A percentile compares a stretch with the other conserved stretches of the same genome.
phyloP scores from a whole-genome alignment of 1,284 basidiomycete species.

The Filobasidium uniguttulatum region DNA sequence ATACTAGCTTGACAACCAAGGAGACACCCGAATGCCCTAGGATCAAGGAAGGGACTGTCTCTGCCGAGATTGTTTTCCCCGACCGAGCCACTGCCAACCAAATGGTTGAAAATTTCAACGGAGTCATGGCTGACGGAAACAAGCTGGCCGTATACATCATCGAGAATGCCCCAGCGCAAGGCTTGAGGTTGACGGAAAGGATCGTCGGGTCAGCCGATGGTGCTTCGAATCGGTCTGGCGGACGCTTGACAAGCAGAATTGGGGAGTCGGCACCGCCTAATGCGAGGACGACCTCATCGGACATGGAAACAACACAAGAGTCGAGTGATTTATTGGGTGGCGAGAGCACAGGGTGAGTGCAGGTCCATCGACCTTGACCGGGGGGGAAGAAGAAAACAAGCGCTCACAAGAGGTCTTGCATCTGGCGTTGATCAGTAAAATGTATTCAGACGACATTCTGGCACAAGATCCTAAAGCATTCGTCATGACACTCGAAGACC shows the following conservation, averaged over 20 bases:
- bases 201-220: constrained; percentile 20
- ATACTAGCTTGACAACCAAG: constrained; percentile 40
- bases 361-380: not conserved
- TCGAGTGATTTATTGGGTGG: constrained; percentile 24
- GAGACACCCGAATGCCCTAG: constrained; percentile 21
- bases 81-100: constrained; percentile 48
- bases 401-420: not conserved
- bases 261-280: constrained; percentile 39
- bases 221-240: constrained; percentile 1
- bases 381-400: not conserved
- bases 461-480: constrained; percentile 53
- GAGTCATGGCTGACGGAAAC: constrained; percentile 66
- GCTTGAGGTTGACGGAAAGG: constrained; percentile 8
- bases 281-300: not conserved
- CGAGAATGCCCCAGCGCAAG: constrained; percentile 39
- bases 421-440: constrained; percentile 45
- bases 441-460: constrained; percentile 66
- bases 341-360: constrained; percentile 42
- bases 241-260: constrained; percentile 42
- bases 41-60: constrained; percentile 36
- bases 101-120: constrained; percentile 61
- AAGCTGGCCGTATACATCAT: constrained; percentile 52
- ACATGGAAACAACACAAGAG: not conserved
- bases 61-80: constrained; percentile 62
- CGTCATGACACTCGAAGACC: constrained; percentile 42